A percentile compares a stretch with the other conserved stretches of the same genome.
phyloP scores from a whole-genome alignment of 2,329 filamentous ascomycete species.

The Emergomyces orientalis region DNA sequence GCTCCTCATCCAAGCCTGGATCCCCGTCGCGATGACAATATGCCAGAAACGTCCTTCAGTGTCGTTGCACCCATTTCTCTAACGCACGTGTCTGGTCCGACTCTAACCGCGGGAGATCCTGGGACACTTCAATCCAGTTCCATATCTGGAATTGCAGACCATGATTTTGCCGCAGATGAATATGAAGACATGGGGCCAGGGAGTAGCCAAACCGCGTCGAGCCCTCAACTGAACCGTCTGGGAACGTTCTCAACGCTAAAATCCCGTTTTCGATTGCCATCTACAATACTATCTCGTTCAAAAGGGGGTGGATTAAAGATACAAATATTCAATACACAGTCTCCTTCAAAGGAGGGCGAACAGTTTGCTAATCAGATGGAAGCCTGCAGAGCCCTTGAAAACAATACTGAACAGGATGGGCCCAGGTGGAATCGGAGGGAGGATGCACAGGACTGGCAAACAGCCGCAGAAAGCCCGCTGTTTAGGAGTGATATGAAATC shows the following conservation, averaged over 20 bases:
- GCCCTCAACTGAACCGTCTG: slow-evolving; percentile 11
- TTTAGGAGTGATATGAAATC: slow-evolving; percentile 10
- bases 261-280: slow-evolving; percentile 10
- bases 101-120: neutral
- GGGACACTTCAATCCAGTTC: slow-evolving; percentile 1
- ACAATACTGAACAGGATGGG: neutral
- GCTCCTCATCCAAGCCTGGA: neutral
- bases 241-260: slow-evolving; percentile 9
- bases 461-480: slow-evolving; percentile 18
- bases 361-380: neutral
- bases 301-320: slow-evolving; percentile 2
- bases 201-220: slow-evolving; percentile 16
- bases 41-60: neutral
- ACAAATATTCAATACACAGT: neutral
- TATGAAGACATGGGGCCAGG: slow-evolving; percentile 11
- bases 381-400: neutral
- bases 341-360: neutral
- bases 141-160: neutral
- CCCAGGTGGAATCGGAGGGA: neutral
- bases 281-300: slow-evolving; percentile 8
- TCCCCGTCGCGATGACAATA: neutral
- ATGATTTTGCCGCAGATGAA: neutral
- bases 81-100: neutral
- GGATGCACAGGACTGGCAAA: slow-evolving; percentile 22
- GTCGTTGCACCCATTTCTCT: no score